Evolutionary conservation across 2,329 filamentous ascomycete species (phyloP).

Genomic region (Monosporascus sp.): DNA sequence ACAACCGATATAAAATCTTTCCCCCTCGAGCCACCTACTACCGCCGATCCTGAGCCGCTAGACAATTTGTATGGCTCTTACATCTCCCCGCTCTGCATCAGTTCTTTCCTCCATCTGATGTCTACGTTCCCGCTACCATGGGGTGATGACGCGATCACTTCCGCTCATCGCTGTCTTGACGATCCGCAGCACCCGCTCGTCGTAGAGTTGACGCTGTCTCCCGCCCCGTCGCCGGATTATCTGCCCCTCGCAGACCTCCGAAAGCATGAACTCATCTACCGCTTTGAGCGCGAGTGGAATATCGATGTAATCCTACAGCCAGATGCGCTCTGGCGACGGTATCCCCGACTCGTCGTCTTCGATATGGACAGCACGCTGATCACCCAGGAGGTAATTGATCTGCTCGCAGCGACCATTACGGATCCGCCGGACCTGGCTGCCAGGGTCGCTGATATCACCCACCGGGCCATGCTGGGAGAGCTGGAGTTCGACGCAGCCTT

Average conservation of each 20-base stretch:
- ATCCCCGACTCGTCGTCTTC: conserved; percentile 87
- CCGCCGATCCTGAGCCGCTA: conserved; percentile 51
- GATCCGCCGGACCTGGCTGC: conserved; percentile 68
- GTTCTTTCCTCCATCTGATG: conserved; percentile 63
- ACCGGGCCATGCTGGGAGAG: conserved; percentile 92
- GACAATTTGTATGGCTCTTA: conserved; percentile 64
- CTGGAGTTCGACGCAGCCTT: conserved; percentile 86
- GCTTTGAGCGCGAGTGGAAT: conserved; percentile 85
- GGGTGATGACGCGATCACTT: conserved; percentile 49
- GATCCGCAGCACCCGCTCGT: conserved; percentile 54
- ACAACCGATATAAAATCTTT: conserved; percentile 54
- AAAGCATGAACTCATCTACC: conserved; percentile 75
- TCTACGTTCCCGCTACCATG: conserved; percentile 53
- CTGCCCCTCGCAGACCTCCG: conserved; percentile 65
- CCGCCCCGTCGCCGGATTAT: conserved; percentile 57
- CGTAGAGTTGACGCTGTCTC: conserved; percentile 61
- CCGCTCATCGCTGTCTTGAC: conserved; percentile 62
- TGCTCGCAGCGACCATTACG: conserved; percentile 75
- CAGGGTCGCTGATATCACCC: conserved; percentile 83
- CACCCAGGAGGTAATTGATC: conserved; percentile 94
- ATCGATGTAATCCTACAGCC: conserved; percentile 75
- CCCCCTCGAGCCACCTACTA: conserved; percentile 50
- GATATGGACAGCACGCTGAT: conserved; percentile 99
- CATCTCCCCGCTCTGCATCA: conserved; percentile 60
- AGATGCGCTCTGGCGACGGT: conserved; percentile 68